Evolutionary conservation across 805 yeast species (phyloP), one percentile per base, ranked within the genome.

Genomic region (Maudiozyma serrabonitensis): DNA sequence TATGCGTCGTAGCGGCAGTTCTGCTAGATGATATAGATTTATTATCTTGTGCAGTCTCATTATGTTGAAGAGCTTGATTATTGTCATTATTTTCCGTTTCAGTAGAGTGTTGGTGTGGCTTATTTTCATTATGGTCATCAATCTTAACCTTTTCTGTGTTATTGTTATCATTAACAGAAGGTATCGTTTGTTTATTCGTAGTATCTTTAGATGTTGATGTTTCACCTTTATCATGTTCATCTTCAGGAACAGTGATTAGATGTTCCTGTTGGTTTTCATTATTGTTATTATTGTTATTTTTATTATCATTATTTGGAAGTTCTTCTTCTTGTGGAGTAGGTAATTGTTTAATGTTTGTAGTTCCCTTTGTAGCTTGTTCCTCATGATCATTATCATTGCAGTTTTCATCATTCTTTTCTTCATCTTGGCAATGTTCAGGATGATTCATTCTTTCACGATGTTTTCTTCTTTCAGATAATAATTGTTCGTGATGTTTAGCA

Each of bases 401-500:
- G 41, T 47, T 49, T 42, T 43, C 25, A 39, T 40, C 37, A 53
- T 28, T 43, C 26, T 47, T 38, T 23, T 48, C 50, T 13, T 35
- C 32, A 53, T 28, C 43, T 50, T 19, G 51, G 46, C 46, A 51
- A 52, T 46, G 26, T 35, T 35, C 18, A 15, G 49, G 25, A 47
- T 46, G 46, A 46, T 11, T 19, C 41, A 40, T 28, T 37, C 45
- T 49, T 16, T 55, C 55, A 44, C 59, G 58, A 41, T 51, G 60
- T 46, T 59, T 58, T 40, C 58, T 55, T 51, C 66, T 67, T 59
- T 81, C 83, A 54, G 72, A 69, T 53, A 85, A 68, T 49, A 85
- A 68, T 45, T 76, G 71, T 60, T 81, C 82, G 65, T 86, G 93
- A 58, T 84, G 79, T 61, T 74, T 79, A 34, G 90, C 89, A 56